Conservation (phyloP, 305 asterid species). For the Fraxinus dipetala region DNA sequence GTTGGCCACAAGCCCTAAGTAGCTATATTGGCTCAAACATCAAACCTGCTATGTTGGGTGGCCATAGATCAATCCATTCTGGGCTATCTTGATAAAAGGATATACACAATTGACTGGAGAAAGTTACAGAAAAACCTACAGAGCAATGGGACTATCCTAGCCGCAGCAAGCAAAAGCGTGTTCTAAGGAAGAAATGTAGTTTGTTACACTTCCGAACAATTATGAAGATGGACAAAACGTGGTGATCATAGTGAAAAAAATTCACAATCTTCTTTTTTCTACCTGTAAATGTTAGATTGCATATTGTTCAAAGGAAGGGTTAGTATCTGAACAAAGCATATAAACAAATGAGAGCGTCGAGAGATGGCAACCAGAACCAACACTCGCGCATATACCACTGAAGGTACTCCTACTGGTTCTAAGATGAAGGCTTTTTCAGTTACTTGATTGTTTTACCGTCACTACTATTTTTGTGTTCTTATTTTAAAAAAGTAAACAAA, state of each 20-base stretch:
- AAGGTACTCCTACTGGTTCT: not conserved
- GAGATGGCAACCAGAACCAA: not conserved
- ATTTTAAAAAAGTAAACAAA: constrained; percentile 5
- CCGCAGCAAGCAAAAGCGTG: not conserved
- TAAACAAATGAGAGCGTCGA: not conserved
- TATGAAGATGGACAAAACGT: not conserved
- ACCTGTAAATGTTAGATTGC: not conserved
- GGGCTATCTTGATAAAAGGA: constrained; percentile 2
- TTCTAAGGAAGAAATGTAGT: not conserved
- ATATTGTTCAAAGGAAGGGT: not conserved
- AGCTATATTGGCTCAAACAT: not conserved
- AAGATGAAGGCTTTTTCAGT: not conserved
- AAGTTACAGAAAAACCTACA: constrained; percentile 1
- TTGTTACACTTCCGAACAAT: constrained; percentile 2
- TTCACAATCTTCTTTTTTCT: not conserved
- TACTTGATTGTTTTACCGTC: not conserved
- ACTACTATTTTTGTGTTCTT: not conserved
- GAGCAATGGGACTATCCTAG: not conserved
- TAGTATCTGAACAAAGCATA: not conserved
- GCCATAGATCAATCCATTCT: not conserved
- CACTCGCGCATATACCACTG: not conserved
- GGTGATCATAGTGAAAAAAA: not conserved
- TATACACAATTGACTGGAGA: constrained; percentile 9
- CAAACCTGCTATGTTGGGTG: not conserved
- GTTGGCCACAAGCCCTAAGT: not conserved